Evolutionary conservation across 768 basidiomycete genomes (phyloP).

Genomic region (Tulasnella sp.): DNA sequence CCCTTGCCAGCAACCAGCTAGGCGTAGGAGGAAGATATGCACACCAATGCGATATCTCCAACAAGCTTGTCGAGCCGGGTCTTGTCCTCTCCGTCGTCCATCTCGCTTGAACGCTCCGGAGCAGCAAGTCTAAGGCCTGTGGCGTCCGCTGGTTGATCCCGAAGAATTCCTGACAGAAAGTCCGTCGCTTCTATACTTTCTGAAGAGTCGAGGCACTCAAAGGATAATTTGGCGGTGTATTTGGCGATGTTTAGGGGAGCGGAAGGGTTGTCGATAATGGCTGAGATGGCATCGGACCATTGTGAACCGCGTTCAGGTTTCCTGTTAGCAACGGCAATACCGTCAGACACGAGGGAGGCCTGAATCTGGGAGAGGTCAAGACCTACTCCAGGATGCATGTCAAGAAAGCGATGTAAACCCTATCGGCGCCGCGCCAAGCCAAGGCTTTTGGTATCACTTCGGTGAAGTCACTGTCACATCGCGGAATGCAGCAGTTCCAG

Average conservation of each 20-base stretch:
- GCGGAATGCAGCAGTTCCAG: background rate
- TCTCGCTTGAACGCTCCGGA: background rate
- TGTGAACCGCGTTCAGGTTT: background rate
- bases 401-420: constrained; percentile 31
- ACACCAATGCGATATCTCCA: background rate
- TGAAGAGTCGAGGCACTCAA: background rate
- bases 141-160: background rate
- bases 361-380: background rate
- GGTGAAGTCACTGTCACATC: constrained; percentile 34
- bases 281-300: background rate
- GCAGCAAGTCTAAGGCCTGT: background rate
- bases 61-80: background rate
- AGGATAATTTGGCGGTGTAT: background rate
- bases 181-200: background rate
- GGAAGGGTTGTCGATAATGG: background rate
- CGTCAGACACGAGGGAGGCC: background rate
- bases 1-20: background rate
- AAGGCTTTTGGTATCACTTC: constrained; percentile 36
- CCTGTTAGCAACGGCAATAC: background rate
- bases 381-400: constrained; percentile 15
- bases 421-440: constrained; percentile 42
- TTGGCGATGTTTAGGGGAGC: constrained; percentile 10
- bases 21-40: background rate
- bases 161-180: background rate
- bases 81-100: background rate